A percentile compares a stretch with the other conserved stretches of the same genome.
Conservation (phyloP, 371 early-diverging fungal species). For the Chytridium lagenaria region DNA sequence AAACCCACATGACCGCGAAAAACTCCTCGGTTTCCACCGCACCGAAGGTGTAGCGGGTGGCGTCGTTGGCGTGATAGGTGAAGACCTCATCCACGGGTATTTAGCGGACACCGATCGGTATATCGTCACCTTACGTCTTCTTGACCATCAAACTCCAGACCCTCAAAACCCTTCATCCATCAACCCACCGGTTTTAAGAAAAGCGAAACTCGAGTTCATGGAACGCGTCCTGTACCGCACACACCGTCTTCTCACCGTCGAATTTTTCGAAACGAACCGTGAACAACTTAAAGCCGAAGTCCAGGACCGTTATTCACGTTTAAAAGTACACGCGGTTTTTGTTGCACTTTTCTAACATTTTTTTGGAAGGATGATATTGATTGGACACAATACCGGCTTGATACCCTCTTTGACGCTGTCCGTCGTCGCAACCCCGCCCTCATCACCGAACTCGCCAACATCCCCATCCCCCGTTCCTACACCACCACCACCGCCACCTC, state of each 20-base stretch:
- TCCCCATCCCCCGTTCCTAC: slow-evolving; percentile 12
- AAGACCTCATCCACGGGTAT: slow-evolving; percentile 23
- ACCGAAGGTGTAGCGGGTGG: slow-evolving; percentile 37
- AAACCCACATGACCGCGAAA: background rate
- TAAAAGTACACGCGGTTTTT: slow-evolving; percentile 18
- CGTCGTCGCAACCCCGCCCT: slow-evolving; percentile 30
- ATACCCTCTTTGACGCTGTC: slow-evolving; percentile 30
- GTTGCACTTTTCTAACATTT: background rate
- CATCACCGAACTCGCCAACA: background rate
- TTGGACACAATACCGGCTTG: slow-evolving; percentile 30
- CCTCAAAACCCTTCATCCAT: no score
- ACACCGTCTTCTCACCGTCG: slow-evolving; percentile 1
- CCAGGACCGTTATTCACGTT: slow-evolving; percentile 19
- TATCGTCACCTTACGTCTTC: slow-evolving; percentile 17
- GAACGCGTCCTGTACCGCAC: slow-evolving; percentile 23
- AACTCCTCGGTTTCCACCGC: slow-evolving; percentile 37
- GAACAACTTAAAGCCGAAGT: slow-evolving; percentile 24
- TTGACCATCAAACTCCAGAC: no score
- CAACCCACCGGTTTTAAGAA: slow-evolving; percentile 23
- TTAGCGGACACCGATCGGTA: slow-evolving; percentile 29
- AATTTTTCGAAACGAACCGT: slow-evolving; percentile 22
- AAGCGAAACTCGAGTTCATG: slow-evolving; percentile 23
- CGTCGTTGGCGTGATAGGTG: slow-evolving; percentile 37
- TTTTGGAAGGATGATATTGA: slow-evolving; percentile 28
- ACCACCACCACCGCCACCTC: background rate